Percentiles rank a stretch among this genome's conserved stretches.
Conservation (phyloP, 495 filamentous ascomycete genomes). For the Aspergillus leporis region DNA sequence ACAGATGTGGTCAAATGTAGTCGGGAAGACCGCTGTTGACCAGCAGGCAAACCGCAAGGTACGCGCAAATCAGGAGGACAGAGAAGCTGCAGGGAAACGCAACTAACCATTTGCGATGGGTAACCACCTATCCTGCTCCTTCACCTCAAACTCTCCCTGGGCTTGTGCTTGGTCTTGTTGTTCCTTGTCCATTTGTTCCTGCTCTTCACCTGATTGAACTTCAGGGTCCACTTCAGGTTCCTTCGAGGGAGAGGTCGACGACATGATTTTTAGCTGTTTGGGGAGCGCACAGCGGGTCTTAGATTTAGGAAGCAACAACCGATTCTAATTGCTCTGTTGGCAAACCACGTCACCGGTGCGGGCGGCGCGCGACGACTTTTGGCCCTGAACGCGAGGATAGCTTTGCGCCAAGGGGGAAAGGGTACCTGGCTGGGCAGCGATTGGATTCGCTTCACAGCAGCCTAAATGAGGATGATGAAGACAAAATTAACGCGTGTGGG, state of each 20-base stretch:
- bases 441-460: conserved; percentile 41
- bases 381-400: conserved; percentile 29
- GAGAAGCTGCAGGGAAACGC: conserved; percentile 53
- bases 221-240: conserved; percentile 85
- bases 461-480: conserved; percentile 31
- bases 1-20: conserved; percentile 24
- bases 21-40: conserved; percentile 45
- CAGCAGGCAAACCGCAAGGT: conserved; percentile 51
- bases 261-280: conserved; percentile 73
- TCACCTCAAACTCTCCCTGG: conserved; percentile 93
- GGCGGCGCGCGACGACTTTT: conserved; percentile 33
- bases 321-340: conserved; percentile 43
- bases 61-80: conserved; percentile 59
- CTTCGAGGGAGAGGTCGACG: conserved; percentile 87
- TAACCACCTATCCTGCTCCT: conserved; percentile 99
- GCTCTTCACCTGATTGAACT: conserved; percentile 90
- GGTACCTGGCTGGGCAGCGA: conserved; percentile 45
- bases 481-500: conserved; percentile 34
- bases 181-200: conserved; percentile 69
- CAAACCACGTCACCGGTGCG: conserved; percentile 51
- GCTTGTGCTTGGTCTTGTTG: conserved; percentile 64
- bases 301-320: conserved; percentile 33
- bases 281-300: conserved; percentile 23
- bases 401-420: conserved; percentile 29
- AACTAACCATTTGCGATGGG: conserved; percentile 99